A percentile compares a stretch with the other conserved stretches of the same genome.
These are phyloP conservation scores for Colletotrichum lini DNA, from an alignment of 2,329 filamentous ascomycete species.

Conservation along the genomic window DNA sequence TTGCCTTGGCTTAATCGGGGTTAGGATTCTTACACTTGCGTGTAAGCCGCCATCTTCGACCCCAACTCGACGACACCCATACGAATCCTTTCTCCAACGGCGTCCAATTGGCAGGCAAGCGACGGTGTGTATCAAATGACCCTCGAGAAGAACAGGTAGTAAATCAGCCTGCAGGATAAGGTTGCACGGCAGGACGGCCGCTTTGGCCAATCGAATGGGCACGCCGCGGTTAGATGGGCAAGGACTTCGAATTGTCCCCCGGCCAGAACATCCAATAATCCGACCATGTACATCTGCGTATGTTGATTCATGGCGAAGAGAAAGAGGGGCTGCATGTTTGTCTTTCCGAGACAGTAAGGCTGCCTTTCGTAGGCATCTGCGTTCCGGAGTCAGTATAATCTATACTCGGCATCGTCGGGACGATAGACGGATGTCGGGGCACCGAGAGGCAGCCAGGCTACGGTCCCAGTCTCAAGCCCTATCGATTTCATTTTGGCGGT, in stretches of 20 bases:
- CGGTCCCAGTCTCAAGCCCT: not conserved
- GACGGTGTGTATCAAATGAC: slow-evolving; percentile 16
- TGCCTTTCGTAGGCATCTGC: not conserved
- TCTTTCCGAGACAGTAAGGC: slow-evolving; percentile 8
- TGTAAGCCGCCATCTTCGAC: slow-evolving; percentile 10
- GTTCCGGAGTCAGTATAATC: not conserved
- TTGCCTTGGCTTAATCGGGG: slow-evolving; percentile 17
- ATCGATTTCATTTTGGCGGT: not conserved
- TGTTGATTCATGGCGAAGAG: not conserved
- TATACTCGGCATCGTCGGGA: slow-evolving; percentile 3
- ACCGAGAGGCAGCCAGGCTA: not conserved
- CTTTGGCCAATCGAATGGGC: slow-evolving; percentile 6
- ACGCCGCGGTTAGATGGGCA: slow-evolving; percentile 5
- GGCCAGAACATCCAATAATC: slow-evolving; percentile 14
- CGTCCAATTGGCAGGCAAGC: slow-evolving; percentile 12
- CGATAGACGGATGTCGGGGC: not conserved
- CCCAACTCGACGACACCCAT: not conserved
- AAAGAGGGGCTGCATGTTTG: not conserved
- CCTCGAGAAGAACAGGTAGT: slow-evolving; percentile 7
- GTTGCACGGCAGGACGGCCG: slow-evolving; percentile 9
- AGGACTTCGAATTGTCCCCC: not conserved
- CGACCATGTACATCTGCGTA: not conserved
- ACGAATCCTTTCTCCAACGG: not conserved
- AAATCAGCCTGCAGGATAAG: slow-evolving; percentile 5
- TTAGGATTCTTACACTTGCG: slow-evolving; percentile 18